Evolutionary conservation across 225 moss, liverwort and hornwort genomes (phyloP).

Genomic region (Lunularia cruciata): DNA sequence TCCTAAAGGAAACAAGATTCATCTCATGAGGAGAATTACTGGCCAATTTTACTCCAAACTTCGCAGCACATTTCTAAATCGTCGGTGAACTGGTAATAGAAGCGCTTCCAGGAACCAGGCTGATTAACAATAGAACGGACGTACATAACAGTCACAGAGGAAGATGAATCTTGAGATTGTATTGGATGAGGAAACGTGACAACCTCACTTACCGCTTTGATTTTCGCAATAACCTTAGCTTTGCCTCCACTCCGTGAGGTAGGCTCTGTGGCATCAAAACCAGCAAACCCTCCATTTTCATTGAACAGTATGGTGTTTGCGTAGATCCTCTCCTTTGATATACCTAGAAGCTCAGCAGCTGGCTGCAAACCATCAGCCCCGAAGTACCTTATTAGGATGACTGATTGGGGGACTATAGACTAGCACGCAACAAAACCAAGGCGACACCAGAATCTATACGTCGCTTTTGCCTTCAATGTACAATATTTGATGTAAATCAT

Average conservation of each 20-base stretch:
- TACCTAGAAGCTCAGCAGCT: slow-evolving; percentile 56
- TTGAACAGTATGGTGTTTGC: slow-evolving; percentile 78
- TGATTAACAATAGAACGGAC: too few relatives aligned
- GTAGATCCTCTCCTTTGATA: slow-evolving; percentile 63
- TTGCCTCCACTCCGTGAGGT: slow-evolving; percentile 90
- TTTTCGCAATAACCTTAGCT: slow-evolving; percentile 66
- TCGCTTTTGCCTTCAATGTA: too few relatives aligned
- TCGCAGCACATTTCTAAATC: too few relatives aligned
- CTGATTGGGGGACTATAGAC: not conserved
- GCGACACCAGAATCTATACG: not conserved
- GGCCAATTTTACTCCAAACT: too few relatives aligned
- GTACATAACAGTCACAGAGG: too few relatives aligned
- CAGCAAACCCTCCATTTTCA: slow-evolving; percentile 63
- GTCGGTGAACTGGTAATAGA: too few relatives aligned
- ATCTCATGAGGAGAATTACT: too few relatives aligned
- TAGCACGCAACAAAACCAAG: too few relatives aligned
- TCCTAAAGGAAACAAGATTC: slow-evolving; percentile 39
- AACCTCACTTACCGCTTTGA: slow-evolving; percentile 52
- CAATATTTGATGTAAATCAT: not conserved
- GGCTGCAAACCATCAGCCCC: slow-evolving; percentile 50
- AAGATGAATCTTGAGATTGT: not conserved
- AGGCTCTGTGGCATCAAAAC: slow-evolving; percentile 69
- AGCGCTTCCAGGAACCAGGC: too few relatives aligned
- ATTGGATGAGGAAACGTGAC: not conserved
- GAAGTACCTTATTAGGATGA: not conserved